Evolutionary conservation across 352 stramenopile species (phyloP).

Genomic region (Pythium aristosporum): DNA sequence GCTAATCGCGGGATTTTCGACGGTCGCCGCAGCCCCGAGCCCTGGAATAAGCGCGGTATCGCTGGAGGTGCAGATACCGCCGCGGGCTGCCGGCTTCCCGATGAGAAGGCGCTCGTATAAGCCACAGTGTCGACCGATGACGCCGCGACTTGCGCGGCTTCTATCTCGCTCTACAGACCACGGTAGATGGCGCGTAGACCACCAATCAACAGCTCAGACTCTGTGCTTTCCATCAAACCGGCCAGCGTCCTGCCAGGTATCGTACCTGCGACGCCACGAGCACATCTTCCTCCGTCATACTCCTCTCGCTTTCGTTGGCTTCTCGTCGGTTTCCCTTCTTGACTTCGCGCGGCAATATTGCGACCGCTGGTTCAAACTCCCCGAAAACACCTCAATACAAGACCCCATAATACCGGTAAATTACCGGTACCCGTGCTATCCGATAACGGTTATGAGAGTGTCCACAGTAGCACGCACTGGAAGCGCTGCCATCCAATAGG

Average conservation of each 20-base stretch:
- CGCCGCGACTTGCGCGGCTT: not conserved
- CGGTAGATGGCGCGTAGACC: not conserved
- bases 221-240: not conserved
- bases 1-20: slow-evolving; percentile 22
- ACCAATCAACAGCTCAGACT: slow-evolving; percentile 7
- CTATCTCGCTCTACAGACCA: slow-evolving; percentile 3
- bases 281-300: slow-evolving; percentile 9
- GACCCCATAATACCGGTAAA: not conserved
- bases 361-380: slow-evolving; percentile 6
- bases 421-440: not conserved
- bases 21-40: slow-evolving; percentile 13
- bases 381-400: not conserved
- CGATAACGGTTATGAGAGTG: not conserved
- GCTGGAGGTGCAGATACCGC: not conserved
- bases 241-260: no score
- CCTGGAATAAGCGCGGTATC: slow-evolving; percentile 2
- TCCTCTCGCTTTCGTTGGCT: not conserved
- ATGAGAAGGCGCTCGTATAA: not conserved
- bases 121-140: not conserved
- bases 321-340: slow-evolving; percentile 14
- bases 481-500: not conserved
- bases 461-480: slow-evolving; percentile 11
- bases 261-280: slow-evolving; percentile 3
- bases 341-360: not conserved
- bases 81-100: not conserved